Base-by-base conservation (phyloP, 2,329 filamentous ascomycete species). In the Fusarium nurragi region DNA sequence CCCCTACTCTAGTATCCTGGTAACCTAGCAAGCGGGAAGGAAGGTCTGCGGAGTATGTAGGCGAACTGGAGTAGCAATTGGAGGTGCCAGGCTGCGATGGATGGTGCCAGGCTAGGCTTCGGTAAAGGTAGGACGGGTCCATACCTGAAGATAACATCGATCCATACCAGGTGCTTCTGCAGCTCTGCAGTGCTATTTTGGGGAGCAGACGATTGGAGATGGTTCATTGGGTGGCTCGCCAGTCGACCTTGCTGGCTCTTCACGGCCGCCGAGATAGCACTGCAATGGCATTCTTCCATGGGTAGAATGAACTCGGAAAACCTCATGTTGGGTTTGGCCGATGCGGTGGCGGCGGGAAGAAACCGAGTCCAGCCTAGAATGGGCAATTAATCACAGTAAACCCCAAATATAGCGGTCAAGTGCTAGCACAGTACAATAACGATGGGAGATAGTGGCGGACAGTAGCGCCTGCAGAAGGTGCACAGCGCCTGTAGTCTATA, bases 111-210 rank as follows among this genome's bases (percentile, higher is more conserved):
- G 36, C 49, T 48, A 52, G 49, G 49, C 51, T 60, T 60, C 49
- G 53, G 58, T 47, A 66, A 59, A 49, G 48, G 45, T 45, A 60
- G 46, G 53, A 64, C 49, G 41, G 63, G 34, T 60, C 57, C 62
- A 66, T 66, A 50, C 52, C 63, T 66, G 43, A 65, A 58, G 63
- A 66, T 51, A 67, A 44, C 63, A 67, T 66, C 64, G 63, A 66
- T 66, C 63, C 64, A 66, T 50, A 32, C 51, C 63, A 49, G 52
- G 52, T 56, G 63, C 49, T 64, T 60, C 37, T 52, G 22, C 12
- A 64, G 63, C 60, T 60, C 37, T 52, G 22, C 12, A 64, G 63
- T 67, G 63, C 64, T 66, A 66, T 66, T 66, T 66, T 66, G 63
- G 63, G 64, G 63, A 46, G 18, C 64, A 52, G 40, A 50, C 22